Percentiles rank a stretch among this genome's conserved stretches.
These are phyloP conservation scores for Pseudohyphozyma bogoriensis DNA, from an alignment of 768 basidiomycete species.

Conservation along the genomic window DNA sequence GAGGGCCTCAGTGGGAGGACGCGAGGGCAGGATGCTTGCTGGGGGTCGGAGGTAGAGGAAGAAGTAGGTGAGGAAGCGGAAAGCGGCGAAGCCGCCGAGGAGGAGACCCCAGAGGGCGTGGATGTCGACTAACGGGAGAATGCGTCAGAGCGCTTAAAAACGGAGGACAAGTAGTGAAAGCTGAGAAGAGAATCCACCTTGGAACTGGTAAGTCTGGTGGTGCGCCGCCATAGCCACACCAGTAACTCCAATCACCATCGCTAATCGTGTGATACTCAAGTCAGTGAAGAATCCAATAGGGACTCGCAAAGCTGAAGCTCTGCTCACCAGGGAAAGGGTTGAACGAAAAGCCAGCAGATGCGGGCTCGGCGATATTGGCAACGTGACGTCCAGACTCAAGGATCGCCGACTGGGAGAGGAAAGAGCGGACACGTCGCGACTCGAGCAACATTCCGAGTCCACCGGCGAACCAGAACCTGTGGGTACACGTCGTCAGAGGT, in stretches of 20 bases:
- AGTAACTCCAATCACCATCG: slow-evolving; percentile 84
- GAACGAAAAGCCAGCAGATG: slow-evolving; percentile 65
- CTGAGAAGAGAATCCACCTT: slow-evolving; percentile 39
- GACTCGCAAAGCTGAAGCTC: too few species aligned
- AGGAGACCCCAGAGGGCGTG: slow-evolving; percentile 86
- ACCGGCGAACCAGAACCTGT: slow-evolving; percentile 94
- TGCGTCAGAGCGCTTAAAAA: slow-evolving; percentile 4
- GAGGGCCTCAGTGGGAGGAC: slow-evolving; percentile 86
- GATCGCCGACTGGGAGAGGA: slow-evolving; percentile 56
- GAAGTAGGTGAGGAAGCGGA: slow-evolving; percentile 83
- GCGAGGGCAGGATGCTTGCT: slow-evolving; percentile 49
- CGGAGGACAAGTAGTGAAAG: too few species aligned
- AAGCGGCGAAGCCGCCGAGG: slow-evolving; percentile 62
- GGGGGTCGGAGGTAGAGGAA: slow-evolving; percentile 50
- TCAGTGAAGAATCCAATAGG: too few species aligned
- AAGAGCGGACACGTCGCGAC: slow-evolving; percentile 58
- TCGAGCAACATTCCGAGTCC: slow-evolving; percentile 81
- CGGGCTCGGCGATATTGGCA: slow-evolving; percentile 45
- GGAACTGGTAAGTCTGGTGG: slow-evolving; percentile 80
- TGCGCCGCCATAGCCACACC: slow-evolving; percentile 91
- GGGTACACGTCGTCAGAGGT: too few species aligned
- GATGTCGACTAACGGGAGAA: slow-evolving; percentile 57
- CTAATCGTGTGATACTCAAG: slow-evolving; percentile 70
- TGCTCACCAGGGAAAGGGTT: slow-evolving; percentile 51
- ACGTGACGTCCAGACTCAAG: slow-evolving; percentile 31